Conservation (phyloP, 2,329 filamentous ascomycete genomes). For the Colletotrichum endophyticum region DNA sequence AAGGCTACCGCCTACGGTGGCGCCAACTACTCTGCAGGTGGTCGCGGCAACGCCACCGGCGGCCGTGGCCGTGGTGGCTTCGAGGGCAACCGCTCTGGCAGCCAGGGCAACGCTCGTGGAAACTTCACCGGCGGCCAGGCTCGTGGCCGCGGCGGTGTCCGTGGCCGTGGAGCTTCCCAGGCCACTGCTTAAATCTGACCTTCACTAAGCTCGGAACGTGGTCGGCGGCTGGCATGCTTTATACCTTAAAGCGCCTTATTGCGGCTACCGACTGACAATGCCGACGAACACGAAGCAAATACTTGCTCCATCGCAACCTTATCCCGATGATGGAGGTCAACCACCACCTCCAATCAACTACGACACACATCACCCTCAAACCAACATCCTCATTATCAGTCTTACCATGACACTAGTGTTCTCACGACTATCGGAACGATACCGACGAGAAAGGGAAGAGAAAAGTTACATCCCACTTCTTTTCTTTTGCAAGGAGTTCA, state of each 20-base stretch:
- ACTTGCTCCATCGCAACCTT: background rate
- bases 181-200: conserved; percentile 27
- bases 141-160: conserved; percentile 71
- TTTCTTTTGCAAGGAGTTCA: conserved; percentile 11
- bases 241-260: background rate
- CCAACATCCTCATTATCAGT: background rate
- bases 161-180: conserved; percentile 67
- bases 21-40: conserved; percentile 62
- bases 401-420: background rate
- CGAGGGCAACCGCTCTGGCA: conserved; percentile 63
- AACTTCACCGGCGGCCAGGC: conserved; percentile 70
- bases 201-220: background rate
- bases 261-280: background rate
- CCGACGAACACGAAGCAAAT: background rate
- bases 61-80: conserved; percentile 71
- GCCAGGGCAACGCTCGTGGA: conserved; percentile 61
- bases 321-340: background rate
- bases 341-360: background rate
- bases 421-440: background rate
- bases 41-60: conserved; percentile 34
- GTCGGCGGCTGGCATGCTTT: background rate
- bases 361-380: background rate
- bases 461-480: background rate
- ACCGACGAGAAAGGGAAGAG: background rate
- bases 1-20: conserved; percentile 75